Evolutionary conservation across 805 yeast genomes (phyloP).

Genomic region (Starmerella davenportii): DNA sequence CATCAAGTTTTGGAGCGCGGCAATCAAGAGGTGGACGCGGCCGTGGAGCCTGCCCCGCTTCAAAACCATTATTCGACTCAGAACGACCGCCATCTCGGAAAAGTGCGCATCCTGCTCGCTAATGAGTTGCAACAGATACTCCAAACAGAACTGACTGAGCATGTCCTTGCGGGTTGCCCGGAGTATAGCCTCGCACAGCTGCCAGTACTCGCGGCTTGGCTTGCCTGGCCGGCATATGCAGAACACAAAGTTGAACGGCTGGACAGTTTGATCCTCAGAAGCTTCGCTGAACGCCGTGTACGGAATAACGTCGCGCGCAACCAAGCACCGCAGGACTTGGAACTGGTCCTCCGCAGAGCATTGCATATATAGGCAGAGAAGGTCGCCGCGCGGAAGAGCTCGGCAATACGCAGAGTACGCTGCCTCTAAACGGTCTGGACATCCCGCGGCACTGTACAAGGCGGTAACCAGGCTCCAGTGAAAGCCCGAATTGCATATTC

Average conservation of each 20-base stretch:
- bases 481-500: slow-evolving; percentile 2
- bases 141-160: slow-evolving; percentile 49
- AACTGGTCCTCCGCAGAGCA: slow-evolving; percentile 4
- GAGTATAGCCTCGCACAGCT: slow-evolving; percentile 27
- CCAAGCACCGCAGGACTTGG: background rate
- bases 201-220: slow-evolving; percentile 10
- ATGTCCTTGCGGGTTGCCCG: slow-evolving; percentile 34
- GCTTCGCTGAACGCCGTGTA: too few species aligned
- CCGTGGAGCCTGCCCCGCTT: slow-evolving; percentile 55
- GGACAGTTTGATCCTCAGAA: too few species aligned
- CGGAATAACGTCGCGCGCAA: background rate
- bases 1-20: slow-evolving; percentile 34
- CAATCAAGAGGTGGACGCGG: slow-evolving; percentile 51
- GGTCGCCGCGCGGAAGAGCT: slow-evolving; percentile 3
- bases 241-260: background rate
- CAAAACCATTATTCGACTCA: slow-evolving; percentile 44
- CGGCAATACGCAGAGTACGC: slow-evolving; percentile 6
- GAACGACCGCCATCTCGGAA: slow-evolving; percentile 21
- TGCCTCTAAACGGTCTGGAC: slow-evolving; percentile 1
- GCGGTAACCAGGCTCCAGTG: slow-evolving; percentile 12
- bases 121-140: slow-evolving; percentile 31
- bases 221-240: background rate
- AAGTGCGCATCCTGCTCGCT: slow-evolving; percentile 12
- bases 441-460: slow-evolving; percentile 3
- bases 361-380: slow-evolving; percentile 3